Evolutionary conservation across 345 rosid species (phyloP), one percentile per base, ranked within the genome.

Genomic region (Corchorus olitorius): DNA sequence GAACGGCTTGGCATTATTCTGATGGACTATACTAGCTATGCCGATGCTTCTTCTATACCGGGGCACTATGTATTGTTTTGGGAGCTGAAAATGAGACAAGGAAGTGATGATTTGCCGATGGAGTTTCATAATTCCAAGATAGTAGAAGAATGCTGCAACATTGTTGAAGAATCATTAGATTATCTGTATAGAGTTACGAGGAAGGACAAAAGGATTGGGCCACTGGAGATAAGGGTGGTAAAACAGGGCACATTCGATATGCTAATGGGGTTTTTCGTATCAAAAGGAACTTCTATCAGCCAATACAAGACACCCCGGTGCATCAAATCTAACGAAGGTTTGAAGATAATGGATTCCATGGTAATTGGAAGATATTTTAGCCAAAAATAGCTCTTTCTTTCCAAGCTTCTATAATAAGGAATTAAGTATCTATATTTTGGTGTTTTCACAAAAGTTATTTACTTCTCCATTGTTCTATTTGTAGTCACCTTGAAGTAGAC

Each of bases 241-340:
- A 77, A 53, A 52, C 81, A 81, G 6, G 92, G 91, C 60, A 81
- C 90, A 43, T 91, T 91, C 27, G 88, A 88, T 48, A 87, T 78
- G 2, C 83, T 91, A 12, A 50, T 50, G 54, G 54, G 14, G 0
- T 50, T 11, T 14, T 12, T 11, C 13, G 17, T 50, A 14, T 50
- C 54, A 50, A 14, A 50, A 14, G 54, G 54, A 13, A 4, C 54
- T 13, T 50, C 54, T 50, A 13, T 84, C n/a, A 83, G 81, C 73
- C 93, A 88, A 45, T 91, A 91, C 86, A 91, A 91, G 83, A 88
- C 93, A 15, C 89, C 97, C 2, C 81, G 91, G 62, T 89, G 91
- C 86, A 87, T 91, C 75, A 86, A 83, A 63, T 86, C 89, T 14
- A 70, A 75, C 13, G 83, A 81, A 41, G 86, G 87, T 2, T 68